These are phyloP conservation scores for Paraleonurus japonicus DNA, from an alignment of 257 asterid genomes.

Conservation along the genomic window DNA sequence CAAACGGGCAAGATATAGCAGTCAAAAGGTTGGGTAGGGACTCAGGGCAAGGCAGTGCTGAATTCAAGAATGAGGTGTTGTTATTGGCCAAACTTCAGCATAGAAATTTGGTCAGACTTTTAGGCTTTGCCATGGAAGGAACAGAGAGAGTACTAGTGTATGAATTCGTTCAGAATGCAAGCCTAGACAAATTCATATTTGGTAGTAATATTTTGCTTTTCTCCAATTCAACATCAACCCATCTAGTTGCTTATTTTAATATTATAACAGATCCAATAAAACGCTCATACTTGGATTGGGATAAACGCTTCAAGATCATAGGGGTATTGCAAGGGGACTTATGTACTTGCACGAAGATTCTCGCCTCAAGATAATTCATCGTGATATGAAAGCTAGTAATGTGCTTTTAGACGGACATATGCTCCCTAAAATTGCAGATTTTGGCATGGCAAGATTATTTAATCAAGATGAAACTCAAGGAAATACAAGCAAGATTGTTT, in stretches of 20 bases:
- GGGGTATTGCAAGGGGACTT: constrained; percentile 43
- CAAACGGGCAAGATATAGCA: constrained; percentile 26
- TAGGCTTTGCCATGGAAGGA: constrained; percentile 29
- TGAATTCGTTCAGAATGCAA: constrained; percentile 29
- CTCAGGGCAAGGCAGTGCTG: constrained; percentile 33
- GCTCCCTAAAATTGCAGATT: constrained; percentile 54
- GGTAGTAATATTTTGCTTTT: constrained; percentile 6
- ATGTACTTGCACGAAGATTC: constrained; percentile 51
- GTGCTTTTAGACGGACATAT: constrained; percentile 38
- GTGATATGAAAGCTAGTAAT: constrained; percentile 43
- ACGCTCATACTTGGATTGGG: constrained; percentile 33
- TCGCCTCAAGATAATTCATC: constrained; percentile 46
- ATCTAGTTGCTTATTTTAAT: background rate
- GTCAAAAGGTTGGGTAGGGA: constrained; percentile 30
- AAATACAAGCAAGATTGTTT: constrained; percentile 36
- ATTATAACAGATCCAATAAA: constrained; percentile 1
- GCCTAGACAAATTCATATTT: constrained; percentile 33
- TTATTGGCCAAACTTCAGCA: constrained; percentile 37
- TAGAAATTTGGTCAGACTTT: constrained; percentile 33
- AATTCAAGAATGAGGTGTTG: constrained; percentile 39
- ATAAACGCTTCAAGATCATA: constrained; percentile 40
- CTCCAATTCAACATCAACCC: background rate
- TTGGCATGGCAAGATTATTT: constrained; percentile 51
- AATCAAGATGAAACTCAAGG: constrained; percentile 33
- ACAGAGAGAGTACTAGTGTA: constrained; percentile 23